These are phyloP conservation scores for Paramecium bursaria DNA, from an alignment of 73 alveolate genomes.

Conservation along the genomic window DNA sequence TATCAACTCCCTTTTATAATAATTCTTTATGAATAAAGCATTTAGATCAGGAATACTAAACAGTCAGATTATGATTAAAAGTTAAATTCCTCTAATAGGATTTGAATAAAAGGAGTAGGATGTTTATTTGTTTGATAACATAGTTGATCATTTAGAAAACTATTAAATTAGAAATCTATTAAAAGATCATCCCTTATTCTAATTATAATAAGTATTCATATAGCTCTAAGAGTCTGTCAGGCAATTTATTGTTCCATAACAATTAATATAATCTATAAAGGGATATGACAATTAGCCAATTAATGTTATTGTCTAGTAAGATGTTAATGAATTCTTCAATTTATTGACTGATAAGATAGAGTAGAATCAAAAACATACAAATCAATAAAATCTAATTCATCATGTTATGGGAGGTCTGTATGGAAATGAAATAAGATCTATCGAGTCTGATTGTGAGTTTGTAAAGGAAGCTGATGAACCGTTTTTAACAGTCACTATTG, in stretches of 20 bases:
- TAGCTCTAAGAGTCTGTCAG: conserved; percentile 83
- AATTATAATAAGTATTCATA: conserved; percentile 88
- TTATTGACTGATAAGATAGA: conserved; percentile 91
- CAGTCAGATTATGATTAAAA: conserved; percentile 39
- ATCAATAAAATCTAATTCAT: conserved; percentile 79
- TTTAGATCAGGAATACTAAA: conserved; percentile 70
- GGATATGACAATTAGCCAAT: conserved; percentile 86
- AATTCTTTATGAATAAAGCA: conserved; percentile 89
- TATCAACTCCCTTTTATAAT: conserved; percentile 92
- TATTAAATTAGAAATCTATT: neutral
- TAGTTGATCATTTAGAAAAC: conserved; percentile 44
- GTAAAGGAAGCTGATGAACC: conserved; percentile 86
- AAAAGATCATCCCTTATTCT: conserved; percentile 83
- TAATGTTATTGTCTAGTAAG: conserved; percentile 87
- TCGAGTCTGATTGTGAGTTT: conserved; percentile 90
- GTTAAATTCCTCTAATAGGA: conserved; percentile 70
- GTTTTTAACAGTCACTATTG: conserved; percentile 86
- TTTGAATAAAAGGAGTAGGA: conserved; percentile 63
- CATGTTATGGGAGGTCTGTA: conserved; percentile 81
- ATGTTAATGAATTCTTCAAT: conserved; percentile 93
- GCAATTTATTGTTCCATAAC: conserved; percentile 87
- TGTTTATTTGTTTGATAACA: conserved; percentile 11
- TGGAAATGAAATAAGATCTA: conserved; percentile 63
- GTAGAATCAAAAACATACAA: conserved; percentile 80
- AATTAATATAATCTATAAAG: conserved; percentile 81